Evolutionary conservation across 83 land plant species (phyloP), one percentile per base, ranked within the genome.

Genomic region (Diphasiastrum complanatum): DNA sequence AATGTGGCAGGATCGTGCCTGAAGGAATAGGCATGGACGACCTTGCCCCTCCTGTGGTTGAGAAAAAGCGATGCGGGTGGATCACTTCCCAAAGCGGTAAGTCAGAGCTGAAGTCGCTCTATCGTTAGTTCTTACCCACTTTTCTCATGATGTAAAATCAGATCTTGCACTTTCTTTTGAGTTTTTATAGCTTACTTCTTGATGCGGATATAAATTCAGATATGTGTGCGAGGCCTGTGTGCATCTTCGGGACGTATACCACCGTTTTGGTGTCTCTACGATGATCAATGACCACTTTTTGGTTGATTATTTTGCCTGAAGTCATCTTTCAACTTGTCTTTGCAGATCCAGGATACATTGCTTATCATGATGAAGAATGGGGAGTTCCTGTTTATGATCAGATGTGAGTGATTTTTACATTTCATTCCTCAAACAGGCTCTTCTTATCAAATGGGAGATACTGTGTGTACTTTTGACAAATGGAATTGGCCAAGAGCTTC

Each of bases 351-450:
- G 12, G 31, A 18, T 64, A 48, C 49, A 6, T 64, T 18, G 61
- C 19, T n/a, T 64, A 64, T 19, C 66, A 64, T 36, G 66, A 64
- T 19, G 2, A 45, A 11, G 66, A 64, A 24, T 64, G 66, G 66
- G 66, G 66, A 2, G 66, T 64, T 18, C 66, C 66, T 48, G 66
- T 64, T 2, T 60, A 64, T 31, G 66, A 64, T 27, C 60, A 64
- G 19, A 64, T 30, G 66, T 64, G 31, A 6, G 67, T 8, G 28
- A 12, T 24, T 26, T 31, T 48, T 49, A 4, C 31, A 23, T 11
- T 48, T 28, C 23, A 0, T 14, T 25, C 11, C 28, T 51, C 55
- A 5, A 12, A 14, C 55, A 6, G 26, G 55, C 27, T 23, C 4
- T 5, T 48, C n/a, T 48, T 48, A 23, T 19, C 22, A 10, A 5